Conservation (phyloP, 2,329 filamentous ascomycete species). For the Aphanoascus verrucosus region DNA sequence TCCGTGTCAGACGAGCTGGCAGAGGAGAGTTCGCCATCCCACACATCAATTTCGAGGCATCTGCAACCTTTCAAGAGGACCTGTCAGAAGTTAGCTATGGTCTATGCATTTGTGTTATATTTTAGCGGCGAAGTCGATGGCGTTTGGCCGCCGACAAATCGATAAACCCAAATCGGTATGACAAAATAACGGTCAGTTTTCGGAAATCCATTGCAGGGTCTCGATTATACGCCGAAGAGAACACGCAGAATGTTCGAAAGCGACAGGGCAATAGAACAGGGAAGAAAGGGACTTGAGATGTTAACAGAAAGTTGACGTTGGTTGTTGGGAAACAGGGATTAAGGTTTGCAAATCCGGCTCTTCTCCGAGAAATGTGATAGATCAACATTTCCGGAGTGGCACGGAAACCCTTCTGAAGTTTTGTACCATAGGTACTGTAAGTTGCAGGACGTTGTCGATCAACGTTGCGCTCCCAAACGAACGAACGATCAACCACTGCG, state of each 20-base stretch:
- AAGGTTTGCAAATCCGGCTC: constrained; percentile 4
- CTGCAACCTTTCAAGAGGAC: constrained; percentile 67
- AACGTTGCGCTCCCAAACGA: neutral
- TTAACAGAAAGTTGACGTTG: neutral
- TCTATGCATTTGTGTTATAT: neutral
- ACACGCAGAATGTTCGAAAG: constrained; percentile 6
- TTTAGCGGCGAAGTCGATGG: neutral
- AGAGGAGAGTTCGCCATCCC: constrained; percentile 57
- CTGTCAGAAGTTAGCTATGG: constrained; percentile 30
- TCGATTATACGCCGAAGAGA: constrained; percentile 1
- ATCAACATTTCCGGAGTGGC: neutral
- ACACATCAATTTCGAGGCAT: constrained; percentile 91
- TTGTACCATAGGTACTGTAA: neutral
- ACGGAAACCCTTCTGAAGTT: neutral
- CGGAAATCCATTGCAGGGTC: neutral
- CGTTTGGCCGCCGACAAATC: neutral
- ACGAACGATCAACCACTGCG: neutral
- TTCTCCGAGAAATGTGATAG: constrained; percentile 9
- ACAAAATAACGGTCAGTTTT: neutral
- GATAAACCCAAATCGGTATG: neutral
- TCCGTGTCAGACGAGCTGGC: constrained; percentile 29
- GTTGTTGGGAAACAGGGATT: neutral
- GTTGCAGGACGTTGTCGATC: constrained; percentile 1
- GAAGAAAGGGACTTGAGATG: neutral
- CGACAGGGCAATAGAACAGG: neutral